Evolutionary conservation across 179 eudicot genomes (phyloP).

Genomic region (Beta lomatogona): DNA sequence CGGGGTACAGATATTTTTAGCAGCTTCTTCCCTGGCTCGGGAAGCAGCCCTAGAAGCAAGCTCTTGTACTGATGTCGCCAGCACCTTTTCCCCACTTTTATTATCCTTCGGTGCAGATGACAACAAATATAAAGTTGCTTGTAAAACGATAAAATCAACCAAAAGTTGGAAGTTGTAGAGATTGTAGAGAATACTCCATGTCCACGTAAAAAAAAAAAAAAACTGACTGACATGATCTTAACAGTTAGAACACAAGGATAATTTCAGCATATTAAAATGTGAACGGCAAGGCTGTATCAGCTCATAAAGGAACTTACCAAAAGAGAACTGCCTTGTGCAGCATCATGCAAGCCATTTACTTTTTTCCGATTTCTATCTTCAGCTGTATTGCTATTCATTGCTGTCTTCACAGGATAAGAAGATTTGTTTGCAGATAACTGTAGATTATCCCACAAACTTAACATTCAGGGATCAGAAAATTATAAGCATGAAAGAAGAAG

Average conservation of each 20-base stretch:
- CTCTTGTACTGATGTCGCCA: constrained; percentile 68
- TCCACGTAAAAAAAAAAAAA: neutral
- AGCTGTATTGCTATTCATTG: constrained; percentile 22
- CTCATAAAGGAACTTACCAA: constrained; percentile 28
- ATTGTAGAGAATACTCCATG: neutral
- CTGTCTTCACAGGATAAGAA: constrained; percentile 25
- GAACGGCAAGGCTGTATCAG: neutral
- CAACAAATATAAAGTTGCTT: neutral
- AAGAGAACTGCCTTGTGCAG: constrained; percentile 26
- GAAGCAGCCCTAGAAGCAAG: constrained; percentile 93
- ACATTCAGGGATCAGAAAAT: constrained; percentile 7
- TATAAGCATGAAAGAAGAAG: neutral
- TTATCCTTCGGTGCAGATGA: constrained; percentile 42
- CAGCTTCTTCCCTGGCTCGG: constrained; percentile 76
- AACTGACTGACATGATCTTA: neutral
- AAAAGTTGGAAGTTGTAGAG: too few relatives aligned
- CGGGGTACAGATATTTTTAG: constrained; percentile 73
- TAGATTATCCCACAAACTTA: constrained; percentile 36
- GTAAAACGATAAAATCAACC: neutral
- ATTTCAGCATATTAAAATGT: neutral
- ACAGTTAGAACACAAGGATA: neutral
- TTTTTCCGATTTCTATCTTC: constrained; percentile 21
- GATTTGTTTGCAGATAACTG: constrained; percentile 36
- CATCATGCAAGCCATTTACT: constrained; percentile 33
- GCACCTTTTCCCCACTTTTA: constrained; percentile 45